Percentiles rank a stretch among this genome's conserved stretches.
Conservation (phyloP, 2,329 filamentous ascomycete genomes). For the Phoma herbarum region DNA sequence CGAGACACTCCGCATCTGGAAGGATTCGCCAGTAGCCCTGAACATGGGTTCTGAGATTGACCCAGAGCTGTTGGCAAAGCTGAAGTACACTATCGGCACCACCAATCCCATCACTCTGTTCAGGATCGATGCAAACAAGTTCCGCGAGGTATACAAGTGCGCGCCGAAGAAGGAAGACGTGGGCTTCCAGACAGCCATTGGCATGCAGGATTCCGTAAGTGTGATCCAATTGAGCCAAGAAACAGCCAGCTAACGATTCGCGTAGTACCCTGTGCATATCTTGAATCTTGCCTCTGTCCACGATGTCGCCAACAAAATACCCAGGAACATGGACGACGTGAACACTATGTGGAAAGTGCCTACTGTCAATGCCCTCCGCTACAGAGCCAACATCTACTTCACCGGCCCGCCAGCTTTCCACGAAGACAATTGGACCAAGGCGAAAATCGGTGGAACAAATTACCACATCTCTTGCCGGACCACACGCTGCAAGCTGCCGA, state of each 20-base stretch:
- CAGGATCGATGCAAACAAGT: conserved; percentile 66
- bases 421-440: conserved; percentile 74
- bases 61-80: conserved; percentile 67
- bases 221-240: neutral
- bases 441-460: conserved; percentile 56
- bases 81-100: conserved; percentile 72
- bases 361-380: conserved; percentile 68
- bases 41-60: conserved; percentile 58
- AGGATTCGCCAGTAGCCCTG: conserved; percentile 61
- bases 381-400: conserved; percentile 76
- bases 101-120: conserved; percentile 73
- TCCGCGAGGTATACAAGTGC: conserved; percentile 67
- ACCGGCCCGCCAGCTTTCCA: conserved; percentile 70
- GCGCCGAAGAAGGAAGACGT: conserved; percentile 67
- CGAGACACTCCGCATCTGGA: conserved; percentile 72
- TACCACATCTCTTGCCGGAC: conserved; percentile 70
- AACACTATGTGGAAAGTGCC: conserved; percentile 40
- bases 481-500: conserved; percentile 74
- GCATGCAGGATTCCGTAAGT: conserved; percentile 74
- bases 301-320: conserved; percentile 66
- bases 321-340: conserved; percentile 47
- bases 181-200: conserved; percentile 71
- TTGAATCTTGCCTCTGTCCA: conserved; percentile 71
- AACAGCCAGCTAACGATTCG: conserved; percentile 21
- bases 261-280: conserved; percentile 73